phyloP scores from a whole-genome alignment of 106 monocot species.

The Dendrobium chrysotoxum region DNA sequence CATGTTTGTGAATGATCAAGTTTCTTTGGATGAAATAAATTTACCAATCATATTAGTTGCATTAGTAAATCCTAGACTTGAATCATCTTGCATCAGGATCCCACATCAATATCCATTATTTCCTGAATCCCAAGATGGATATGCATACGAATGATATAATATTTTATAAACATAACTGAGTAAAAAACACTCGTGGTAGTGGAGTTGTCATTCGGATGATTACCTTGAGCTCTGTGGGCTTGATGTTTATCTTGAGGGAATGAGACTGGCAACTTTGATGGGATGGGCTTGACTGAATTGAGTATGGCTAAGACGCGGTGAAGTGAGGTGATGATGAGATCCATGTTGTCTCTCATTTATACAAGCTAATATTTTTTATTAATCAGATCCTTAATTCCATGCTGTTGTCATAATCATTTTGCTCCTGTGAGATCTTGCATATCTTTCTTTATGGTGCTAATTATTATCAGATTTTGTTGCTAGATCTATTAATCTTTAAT shows the following conservation, averaged over 20 bases:
- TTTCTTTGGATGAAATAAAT: no score
- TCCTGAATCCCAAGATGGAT: not conserved
- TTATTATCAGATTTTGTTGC: not conserved
- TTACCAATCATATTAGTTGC: no score
- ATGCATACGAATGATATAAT: not conserved
- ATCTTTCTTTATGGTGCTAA: not conserved
- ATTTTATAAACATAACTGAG: not conserved
- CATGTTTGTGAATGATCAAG: no score
- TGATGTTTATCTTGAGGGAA: not conserved
- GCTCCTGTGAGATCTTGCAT: not conserved
- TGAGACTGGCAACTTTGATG: not conserved
- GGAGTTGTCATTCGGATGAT: not conserved
- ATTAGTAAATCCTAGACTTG: no score
- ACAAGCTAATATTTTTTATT: not conserved
- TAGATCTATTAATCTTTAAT: constrained; percentile 4
- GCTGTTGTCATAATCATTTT: not conserved
- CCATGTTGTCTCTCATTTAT: not conserved
- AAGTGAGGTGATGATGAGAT: not conserved
- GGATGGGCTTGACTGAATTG: not conserved
- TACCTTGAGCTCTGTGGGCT: not conserved
- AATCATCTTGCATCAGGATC: no score
- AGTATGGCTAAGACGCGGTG: not conserved
- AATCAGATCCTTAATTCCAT: not conserved
- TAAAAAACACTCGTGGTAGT: not conserved
- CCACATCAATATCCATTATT: not conserved